Percentiles rank a stretch among this genome's conserved stretches.
phyloP scores from a whole-genome alignment of 2,329 filamentous ascomycete genomes.

The Chrysoporthe austroafricana region DNA sequence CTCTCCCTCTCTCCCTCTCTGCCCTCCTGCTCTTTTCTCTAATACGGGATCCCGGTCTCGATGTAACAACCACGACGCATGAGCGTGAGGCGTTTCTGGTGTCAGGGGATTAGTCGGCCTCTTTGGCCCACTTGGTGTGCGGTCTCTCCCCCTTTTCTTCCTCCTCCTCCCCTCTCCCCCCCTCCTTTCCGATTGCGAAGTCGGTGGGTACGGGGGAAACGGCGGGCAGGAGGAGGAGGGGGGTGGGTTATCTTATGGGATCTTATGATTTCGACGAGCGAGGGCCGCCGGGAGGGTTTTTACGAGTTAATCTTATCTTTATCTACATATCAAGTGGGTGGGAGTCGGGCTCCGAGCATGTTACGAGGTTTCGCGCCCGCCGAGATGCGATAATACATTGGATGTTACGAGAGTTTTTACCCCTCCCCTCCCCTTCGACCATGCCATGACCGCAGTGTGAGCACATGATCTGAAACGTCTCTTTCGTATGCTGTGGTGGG shows the following conservation, averaged over 20 bases:
- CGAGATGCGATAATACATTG: no score
- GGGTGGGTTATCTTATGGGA: not conserved
- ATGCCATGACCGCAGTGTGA: no score
- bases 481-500: no score
- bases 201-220: not conserved
- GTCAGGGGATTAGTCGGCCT: not conserved
- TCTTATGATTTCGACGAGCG: not conserved
- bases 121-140: not conserved
- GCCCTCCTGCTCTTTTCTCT: not conserved
- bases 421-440: no score
- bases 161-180: not conserved
- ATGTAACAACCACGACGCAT: constrained; percentile 23
- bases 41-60: constrained; percentile 9
- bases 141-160: no score
- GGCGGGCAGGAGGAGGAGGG: not conserved
- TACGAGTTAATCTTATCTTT: no score
- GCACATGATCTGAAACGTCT: no score
- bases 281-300: no score
- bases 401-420: no score
- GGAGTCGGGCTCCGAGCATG: no score
- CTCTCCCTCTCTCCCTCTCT: not conserved
- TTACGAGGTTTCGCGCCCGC: no score
- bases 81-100: constrained; percentile 27
- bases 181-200: not conserved
- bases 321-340: no score